These are phyloP conservation scores for Trichoderma virens DNA, from an alignment of 495 filamentous ascomycete genomes.

Conservation along the genomic window DNA sequence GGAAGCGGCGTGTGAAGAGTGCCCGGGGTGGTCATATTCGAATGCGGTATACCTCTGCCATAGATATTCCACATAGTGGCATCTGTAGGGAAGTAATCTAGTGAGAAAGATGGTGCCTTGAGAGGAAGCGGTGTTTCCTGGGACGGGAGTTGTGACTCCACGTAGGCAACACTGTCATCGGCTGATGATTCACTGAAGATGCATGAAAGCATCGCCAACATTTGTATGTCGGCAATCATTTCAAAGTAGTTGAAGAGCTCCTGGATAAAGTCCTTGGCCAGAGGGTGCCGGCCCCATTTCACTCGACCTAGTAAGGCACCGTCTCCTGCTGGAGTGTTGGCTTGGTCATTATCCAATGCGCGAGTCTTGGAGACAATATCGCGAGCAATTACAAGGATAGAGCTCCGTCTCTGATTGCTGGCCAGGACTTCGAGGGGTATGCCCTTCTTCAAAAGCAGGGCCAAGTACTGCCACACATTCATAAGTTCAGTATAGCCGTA, in stretches of 20 bases:
- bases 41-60: conserved; percentile 37
- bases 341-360: conserved; percentile 27
- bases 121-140: conserved; percentile 53
- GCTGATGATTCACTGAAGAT: conserved; percentile 63
- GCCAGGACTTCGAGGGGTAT: conserved; percentile 59
- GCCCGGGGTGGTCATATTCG: conserved; percentile 51
- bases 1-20: conserved; percentile 47
- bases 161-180: conserved; percentile 40
- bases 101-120: conserved; percentile 57
- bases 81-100: conserved; percentile 61
- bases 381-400: conserved; percentile 54
- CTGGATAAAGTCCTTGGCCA: conserved; percentile 68
- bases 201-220: conserved; percentile 92
- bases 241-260: conserved; percentile 72
- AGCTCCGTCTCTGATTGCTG: conserved; percentile 38
- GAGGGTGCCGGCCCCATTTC: conserved; percentile 79
- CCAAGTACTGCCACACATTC: conserved; percentile 76
- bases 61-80: conserved; percentile 49
- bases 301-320: conserved; percentile 49
- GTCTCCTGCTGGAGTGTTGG: conserved; percentile 14
- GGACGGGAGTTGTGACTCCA: conserved; percentile 36
- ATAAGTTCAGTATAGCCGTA: conserved; percentile 68
- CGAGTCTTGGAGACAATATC: conserved; percentile 44
- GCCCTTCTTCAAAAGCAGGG: conserved; percentile 66
- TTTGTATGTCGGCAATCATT: conserved; percentile 72